These are phyloP conservation scores for Aspergillus asperescens DNA, from an alignment of 495 filamentous ascomycete species.

Conservation along the genomic window DNA sequence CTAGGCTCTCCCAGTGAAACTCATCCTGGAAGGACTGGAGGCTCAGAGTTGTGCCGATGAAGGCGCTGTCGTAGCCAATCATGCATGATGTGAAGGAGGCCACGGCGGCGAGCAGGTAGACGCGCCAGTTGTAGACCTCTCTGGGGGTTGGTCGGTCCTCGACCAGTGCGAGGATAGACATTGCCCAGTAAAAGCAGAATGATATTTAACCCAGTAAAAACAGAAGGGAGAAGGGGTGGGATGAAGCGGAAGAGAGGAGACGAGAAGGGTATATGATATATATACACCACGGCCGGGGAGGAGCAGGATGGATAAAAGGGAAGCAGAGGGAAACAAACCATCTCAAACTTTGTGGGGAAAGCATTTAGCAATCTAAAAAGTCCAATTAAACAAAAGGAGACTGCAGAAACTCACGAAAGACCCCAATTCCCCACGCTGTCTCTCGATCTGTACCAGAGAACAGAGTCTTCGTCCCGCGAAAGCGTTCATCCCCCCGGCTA, in stretches of 20 bases:
- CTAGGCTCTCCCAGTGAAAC: slow-evolving; percentile 51
- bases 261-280: background rate
- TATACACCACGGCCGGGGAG: background rate
- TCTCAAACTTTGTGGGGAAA: background rate
- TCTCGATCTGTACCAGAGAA: background rate
- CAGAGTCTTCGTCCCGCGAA: slow-evolving; percentile 14
- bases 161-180: slow-evolving; percentile 57
- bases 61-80: slow-evolving; percentile 70
- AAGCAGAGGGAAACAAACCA: background rate
- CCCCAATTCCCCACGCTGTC: slow-evolving; percentile 24
- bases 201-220: background rate
- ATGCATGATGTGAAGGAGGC: slow-evolving; percentile 68
- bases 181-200: slow-evolving; percentile 17
- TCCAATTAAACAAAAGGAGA: background rate
- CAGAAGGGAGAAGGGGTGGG: background rate
- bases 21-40: slow-evolving; percentile 58
- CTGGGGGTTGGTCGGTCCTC: slow-evolving; percentile 65
- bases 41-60: slow-evolving; percentile 68
- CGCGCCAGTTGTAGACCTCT: slow-evolving; percentile 72
- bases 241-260: background rate
- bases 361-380: background rate
- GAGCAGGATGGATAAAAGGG: background rate
- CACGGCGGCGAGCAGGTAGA: slow-evolving; percentile 61
- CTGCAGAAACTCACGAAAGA: too few relatives aligned
- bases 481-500: slow-evolving; percentile 27